phyloP scores from a whole-genome alignment of 2,329 filamentous ascomycete genomes.

The Aurifilum marmelostoma region DNA sequence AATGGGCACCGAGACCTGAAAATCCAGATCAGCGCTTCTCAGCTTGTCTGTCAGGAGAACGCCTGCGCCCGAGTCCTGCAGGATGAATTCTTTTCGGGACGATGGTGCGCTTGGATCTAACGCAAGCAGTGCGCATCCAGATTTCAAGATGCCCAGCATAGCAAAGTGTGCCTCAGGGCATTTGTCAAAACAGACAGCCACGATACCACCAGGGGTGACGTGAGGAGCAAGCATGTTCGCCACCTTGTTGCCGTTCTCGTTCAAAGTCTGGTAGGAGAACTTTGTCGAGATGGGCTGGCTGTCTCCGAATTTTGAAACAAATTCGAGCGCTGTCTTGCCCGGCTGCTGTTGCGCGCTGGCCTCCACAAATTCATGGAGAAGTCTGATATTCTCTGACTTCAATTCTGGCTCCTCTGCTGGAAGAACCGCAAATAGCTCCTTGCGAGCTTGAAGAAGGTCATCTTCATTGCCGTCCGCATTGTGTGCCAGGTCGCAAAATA shows the following conservation, averaged over 20 bases:
- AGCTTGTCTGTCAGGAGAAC: slow-evolving; percentile 61
- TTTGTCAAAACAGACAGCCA: slow-evolving; percentile 83
- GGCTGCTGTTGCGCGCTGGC: slow-evolving; percentile 59
- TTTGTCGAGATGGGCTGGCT: slow-evolving; percentile 48
- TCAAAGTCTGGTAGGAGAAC: slow-evolving; percentile 78
- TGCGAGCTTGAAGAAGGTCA: slow-evolving; percentile 39
- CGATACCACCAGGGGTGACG: slow-evolving; percentile 60
- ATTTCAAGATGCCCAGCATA: slow-evolving; percentile 80
- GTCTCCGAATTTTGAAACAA: slow-evolving; percentile 61
- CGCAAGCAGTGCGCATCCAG: slow-evolving; percentile 79
- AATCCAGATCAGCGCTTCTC: slow-evolving; percentile 37
- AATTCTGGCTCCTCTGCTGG: slow-evolving; percentile 64
- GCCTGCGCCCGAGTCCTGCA: slow-evolving; percentile 70
- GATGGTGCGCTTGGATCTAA: slow-evolving; percentile 75
- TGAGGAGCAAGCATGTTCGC: slow-evolving; percentile 63
- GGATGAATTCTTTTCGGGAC: slow-evolving; percentile 76
- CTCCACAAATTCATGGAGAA: slow-evolving; percentile 83
- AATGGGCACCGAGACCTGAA: slow-evolving; percentile 38
- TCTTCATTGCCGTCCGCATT: slow-evolving; percentile 47
- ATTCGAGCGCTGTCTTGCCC: slow-evolving; percentile 71
- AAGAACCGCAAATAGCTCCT: slow-evolving; percentile 64
- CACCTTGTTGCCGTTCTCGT: slow-evolving; percentile 72
- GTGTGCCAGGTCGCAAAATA: slow-evolving; percentile 63
- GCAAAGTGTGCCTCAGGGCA: slow-evolving; percentile 82
- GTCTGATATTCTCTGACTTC: slow-evolving; percentile 55